Evolutionary conservation across 768 basidiomycete genomes (phyloP), one percentile per base, ranked within the genome.

Genomic region (Boletus reticuloceps): DNA sequence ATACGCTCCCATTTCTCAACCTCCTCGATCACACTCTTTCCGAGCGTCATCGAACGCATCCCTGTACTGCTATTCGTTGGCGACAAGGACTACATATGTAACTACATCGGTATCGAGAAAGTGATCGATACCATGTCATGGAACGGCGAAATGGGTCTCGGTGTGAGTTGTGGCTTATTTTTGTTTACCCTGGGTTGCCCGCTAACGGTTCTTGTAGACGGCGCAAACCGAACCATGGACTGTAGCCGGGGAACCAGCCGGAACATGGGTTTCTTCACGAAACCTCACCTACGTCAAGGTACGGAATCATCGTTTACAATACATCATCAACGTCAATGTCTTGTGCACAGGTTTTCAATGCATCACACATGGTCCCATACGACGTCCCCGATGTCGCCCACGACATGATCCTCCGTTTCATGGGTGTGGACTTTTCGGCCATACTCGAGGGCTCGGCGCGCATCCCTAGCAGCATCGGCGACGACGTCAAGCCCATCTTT

Each of bases 351-450:
- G 82, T 97, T 25, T 89, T 88, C 71, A 91, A 94, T 55, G 91
- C 93, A 4, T 98, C 95, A 1, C 97, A 98, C 72, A 99, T 98
- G 97, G 96, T 84, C 9, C 86, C 89, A 13, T 89, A 77, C 70
- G 96, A 99, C 70, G 77, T 89, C 13, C 95, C 94, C 0, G 81
- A 91, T 49, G 84, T 88, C 19, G 79, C 95, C 5, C 94, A 98
- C 69, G 97, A 99, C 71, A 98, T 98, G 97, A 96, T 99, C 62
- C 83, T 97, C 39, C 91, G 97, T 14, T 99, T 99, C 77, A 92
- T 98, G 87, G 88, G 84, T 48, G 84, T 94, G 56, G 88, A 98
- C 75, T 91, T 96, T 63, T 81, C 87, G 25, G 79, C 84, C 3
- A 80, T 98, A 54, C 76, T 86, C 3, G 93, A 89, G 22, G 86